Conservation (phyloP, 441 rosid genomes). For the Biscutella laevigata region DNA sequence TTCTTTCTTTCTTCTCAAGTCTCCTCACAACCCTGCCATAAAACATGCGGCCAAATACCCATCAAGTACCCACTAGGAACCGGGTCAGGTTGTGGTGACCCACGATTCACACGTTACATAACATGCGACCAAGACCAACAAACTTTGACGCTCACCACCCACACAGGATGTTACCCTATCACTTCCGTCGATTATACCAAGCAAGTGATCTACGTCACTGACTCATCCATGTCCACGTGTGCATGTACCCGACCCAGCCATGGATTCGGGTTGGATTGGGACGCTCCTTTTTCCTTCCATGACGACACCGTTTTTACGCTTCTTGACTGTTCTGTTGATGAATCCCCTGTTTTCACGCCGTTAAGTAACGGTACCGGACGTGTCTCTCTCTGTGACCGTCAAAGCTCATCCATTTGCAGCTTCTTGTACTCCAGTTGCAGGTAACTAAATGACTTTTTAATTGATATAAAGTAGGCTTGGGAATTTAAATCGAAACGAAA, state of each 20-base stretch:
- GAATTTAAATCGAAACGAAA: background rate
- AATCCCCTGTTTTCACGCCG: constrained; percentile 59
- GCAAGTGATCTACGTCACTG: constrained; percentile 54
- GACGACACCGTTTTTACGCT: constrained; percentile 70
- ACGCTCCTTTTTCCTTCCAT: constrained; percentile 76
- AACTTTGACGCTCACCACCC: constrained; percentile 54
- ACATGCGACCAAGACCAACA: constrained; percentile 46
- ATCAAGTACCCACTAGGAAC: constrained; percentile 5
- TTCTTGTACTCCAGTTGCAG: constrained; percentile 55
- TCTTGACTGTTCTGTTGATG: constrained; percentile 67
- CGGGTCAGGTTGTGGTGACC: no score
- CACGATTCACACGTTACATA: background rate
- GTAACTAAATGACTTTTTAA: background rate
- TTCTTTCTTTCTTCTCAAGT: constrained; percentile 28
- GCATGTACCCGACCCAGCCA: constrained; percentile 65
- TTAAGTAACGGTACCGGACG: constrained; percentile 45
- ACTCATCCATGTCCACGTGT: constrained; percentile 85
- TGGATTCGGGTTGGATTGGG: constrained; percentile 84
- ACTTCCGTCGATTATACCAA: constrained; percentile 56
- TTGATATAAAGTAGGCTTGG: background rate
- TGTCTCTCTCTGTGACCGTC: constrained; percentile 58
- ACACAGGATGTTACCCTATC: constrained; percentile 69
- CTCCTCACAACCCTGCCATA: constrained; percentile 61
- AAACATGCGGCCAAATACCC: constrained; percentile 50
- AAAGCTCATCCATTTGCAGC: constrained; percentile 70